Evolutionary conservation across 768 basidiomycete species (phyloP).

Genomic region (Porpolomopsis calyptriformis): DNA sequence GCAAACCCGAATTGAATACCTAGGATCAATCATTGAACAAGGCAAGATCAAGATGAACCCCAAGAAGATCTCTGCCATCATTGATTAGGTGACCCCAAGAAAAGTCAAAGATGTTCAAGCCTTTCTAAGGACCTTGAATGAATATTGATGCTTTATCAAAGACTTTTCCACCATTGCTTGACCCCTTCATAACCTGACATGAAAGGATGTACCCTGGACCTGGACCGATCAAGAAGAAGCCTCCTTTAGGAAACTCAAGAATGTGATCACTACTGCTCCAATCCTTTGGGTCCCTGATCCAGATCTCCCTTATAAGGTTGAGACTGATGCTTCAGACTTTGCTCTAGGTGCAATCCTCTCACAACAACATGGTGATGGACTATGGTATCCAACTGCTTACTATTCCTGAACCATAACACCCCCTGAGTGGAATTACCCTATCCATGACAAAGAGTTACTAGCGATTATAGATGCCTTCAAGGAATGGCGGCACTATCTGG

Average conservation of each 20-base stretch:
- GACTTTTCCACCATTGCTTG: not conserved
- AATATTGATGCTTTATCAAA: not conserved
- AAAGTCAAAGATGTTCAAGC: not conserved
- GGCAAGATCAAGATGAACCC: not conserved
- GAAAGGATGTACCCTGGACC: not conserved
- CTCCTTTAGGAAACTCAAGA: not conserved
- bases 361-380: slow-evolving; percentile 4
- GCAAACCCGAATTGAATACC: not conserved
- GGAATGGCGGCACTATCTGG: slow-evolving; percentile 16
- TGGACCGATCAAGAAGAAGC: not conserved
- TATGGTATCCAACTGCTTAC: not conserved
- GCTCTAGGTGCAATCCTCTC: not conserved
- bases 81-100: not conserved
- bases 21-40: not conserved
- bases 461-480: slow-evolving; percentile 29
- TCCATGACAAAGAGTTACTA: slow-evolving; percentile 37
- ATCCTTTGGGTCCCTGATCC: not conserved
- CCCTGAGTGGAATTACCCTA: slow-evolving; percentile 35
- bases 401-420: slow-evolving; percentile 21
- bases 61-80: not conserved
- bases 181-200: not conserved
- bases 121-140: not conserved
- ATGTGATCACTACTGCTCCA: not conserved
- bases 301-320: not conserved
- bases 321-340: slow-evolving; percentile 1